Base-by-base conservation (phyloP, 225 moss, liverwort and hornwort species). In the Physcomitrellopsis africana region DNA sequence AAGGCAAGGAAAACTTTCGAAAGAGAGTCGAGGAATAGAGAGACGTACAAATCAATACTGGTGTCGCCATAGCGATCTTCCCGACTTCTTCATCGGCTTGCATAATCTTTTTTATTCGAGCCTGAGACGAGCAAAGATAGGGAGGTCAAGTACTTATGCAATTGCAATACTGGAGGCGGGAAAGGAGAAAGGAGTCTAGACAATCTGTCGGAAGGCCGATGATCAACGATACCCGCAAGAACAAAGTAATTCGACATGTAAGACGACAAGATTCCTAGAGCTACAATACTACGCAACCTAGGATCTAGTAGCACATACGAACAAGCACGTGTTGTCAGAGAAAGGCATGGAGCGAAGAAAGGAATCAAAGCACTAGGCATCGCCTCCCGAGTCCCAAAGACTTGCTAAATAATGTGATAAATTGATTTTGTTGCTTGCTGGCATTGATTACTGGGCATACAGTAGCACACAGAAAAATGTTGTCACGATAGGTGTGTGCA, bases 11-110 rank as follows among this genome's bases (percentile, higher is more conserved):
- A 77, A 16, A 75, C 22, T 14, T 68, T 10, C 72, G 27, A 53
- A 60, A 60, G 60, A 46, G 27, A 72, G 24, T 67, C 1, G 67
- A 71, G 81, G 70, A 70, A 70, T 17, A 16, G 79, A 82, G 63
- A 11, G 65, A 73, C 92, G 13, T 93, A 97, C 97, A 99, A 67
- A 99, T 99, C 70, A 99, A 72, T 67, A 99, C 99, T 46, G 99
- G 99, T 13, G 99, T 99, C 58, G 99, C 99, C 99, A 99, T 93
- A 8, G 99, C 99, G 55, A 99, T 99, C 86, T 99, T 99, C 76
- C 99, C 99, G 60, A 99, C 99, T 83, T 99, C 99, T 85, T 99
- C 99, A 77, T 99, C 99, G 65, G 99, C 95, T 85, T 99, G 99
- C 99, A 99, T 99, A 41, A 99, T 99, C 83, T 99, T 95, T 60